phyloP scores from a whole-genome alignment of 176 grass and related monocot species.

The Miscanthus lutarioriparius region DNA sequence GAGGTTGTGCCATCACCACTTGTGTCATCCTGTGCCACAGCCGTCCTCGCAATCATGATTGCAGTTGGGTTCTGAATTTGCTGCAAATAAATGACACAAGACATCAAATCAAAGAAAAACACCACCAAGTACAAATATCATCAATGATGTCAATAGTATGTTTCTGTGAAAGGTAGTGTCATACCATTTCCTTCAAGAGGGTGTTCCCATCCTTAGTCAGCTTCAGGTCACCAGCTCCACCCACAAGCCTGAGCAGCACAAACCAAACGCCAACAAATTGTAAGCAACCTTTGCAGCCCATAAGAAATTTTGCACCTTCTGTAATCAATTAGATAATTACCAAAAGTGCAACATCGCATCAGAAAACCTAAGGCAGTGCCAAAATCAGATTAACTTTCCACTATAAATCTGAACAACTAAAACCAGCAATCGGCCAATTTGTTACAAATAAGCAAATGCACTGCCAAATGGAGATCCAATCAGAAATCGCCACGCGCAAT shows the following conservation, averaged over 20 bases:
- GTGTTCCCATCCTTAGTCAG: slow-evolving; percentile 98
- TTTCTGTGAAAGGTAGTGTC: neutral
- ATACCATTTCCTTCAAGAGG: slow-evolving; percentile 96
- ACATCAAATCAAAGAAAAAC: neutral
- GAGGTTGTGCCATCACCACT: slow-evolving; percentile 95
- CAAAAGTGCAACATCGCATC: too few species aligned
- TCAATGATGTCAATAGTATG: neutral
- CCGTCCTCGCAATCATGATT: slow-evolving; percentile 72
- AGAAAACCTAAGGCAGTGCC: too few species aligned
- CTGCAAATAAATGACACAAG: slow-evolving; percentile 21
- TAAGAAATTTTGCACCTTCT: too few species aligned
- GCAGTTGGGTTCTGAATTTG: slow-evolving; percentile 99
- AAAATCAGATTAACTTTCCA: neutral
- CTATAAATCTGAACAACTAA: neutral
- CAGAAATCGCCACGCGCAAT: neutral
- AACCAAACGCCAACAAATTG: neutral
- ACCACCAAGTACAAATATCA: neutral
- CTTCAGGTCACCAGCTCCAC: slow-evolving; percentile 96
- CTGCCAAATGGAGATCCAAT: neutral
- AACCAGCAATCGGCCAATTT: neutral
- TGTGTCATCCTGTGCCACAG: slow-evolving; percentile 78
- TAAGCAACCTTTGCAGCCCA: neutral
- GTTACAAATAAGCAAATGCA: neutral
- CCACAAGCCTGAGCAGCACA: slow-evolving; percentile 66
- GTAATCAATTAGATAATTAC: too few species aligned